Base-by-base conservation (phyloP, 106 monocot species). In the Triglochin maritima region DNA sequence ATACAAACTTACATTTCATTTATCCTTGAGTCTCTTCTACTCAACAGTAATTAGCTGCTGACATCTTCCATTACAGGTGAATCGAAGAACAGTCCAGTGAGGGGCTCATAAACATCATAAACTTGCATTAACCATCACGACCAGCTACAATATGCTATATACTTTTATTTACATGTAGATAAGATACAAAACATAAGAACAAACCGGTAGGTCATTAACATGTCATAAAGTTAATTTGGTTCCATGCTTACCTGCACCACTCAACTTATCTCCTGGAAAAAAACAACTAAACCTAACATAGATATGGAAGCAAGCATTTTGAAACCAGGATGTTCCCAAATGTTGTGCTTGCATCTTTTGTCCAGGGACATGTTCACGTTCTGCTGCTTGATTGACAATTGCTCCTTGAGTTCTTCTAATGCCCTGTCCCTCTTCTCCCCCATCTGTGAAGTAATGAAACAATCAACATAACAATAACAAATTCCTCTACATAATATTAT, bases 251-350 rank as follows among this genome's bases (percentile, higher is more conserved):
- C 1, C 29, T 29, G 29, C 29, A 29, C 29, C 29, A 29, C 29
- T 29, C 29, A 42, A 6, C 47, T 13, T 66, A 74, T 64, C 66
- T 44, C 66, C 65, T 74, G 42, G 75, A 50, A 13, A 75, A 75
- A 6, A 67, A 29, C 50, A 48, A 75, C 75, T 41, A 75, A 45
- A 9, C 51, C 67, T 4, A 75, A 46, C 68, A 75, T 75, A 51
- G 89, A 90, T 82, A 90, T 83, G 4, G 94, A 87, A 16, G 76
- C 72, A n/a, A 95, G 55, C 46, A 87, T 76, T 67, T 95, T 95
- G 71, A 95, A 95, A 7, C 79, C 81, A 59, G 81, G 67, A 53
- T 81, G 85, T 64, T 90, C 94, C 94, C 94, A 90, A 58, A 90
- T 83, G 54, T 87, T 89, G 10, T 72, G 66, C 44, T 85, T 83